Evolutionary conservation across 78 protist species (phyloP).

Genomic region (Protostelium mycophagum): DNA sequence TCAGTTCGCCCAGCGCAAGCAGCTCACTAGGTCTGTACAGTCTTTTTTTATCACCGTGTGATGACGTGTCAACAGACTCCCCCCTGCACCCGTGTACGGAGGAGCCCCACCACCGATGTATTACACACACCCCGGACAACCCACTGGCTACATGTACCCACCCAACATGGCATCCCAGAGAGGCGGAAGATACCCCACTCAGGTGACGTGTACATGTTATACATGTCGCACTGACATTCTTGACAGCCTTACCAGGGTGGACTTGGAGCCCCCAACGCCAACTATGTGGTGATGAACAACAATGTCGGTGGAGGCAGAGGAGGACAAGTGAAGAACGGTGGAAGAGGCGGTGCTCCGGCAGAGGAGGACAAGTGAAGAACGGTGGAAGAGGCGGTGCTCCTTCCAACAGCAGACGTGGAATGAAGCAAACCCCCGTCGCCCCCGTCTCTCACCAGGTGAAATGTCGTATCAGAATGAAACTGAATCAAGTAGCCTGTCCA

Average conservation of each 20-base stretch:
- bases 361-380: background rate
- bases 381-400: background rate
- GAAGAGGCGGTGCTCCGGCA: background rate
- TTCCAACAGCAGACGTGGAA: background rate
- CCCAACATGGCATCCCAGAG: slow-evolving; percentile 46
- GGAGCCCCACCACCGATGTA: slow-evolving; percentile 35
- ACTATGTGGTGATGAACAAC: background rate
- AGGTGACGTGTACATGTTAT: no score
- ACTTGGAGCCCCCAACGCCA: background rate
- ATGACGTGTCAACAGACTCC: slow-evolving; percentile 4
- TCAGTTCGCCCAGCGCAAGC: slow-evolving; percentile 64
- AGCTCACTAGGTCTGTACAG: no score
- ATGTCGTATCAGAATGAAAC: no score
- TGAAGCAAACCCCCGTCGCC: background rate
- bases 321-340: background rate
- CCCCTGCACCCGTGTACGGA: slow-evolving; percentile 26
- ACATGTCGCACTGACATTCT: no score
- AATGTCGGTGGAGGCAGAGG: background rate
- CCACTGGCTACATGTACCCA: slow-evolving; percentile 43
- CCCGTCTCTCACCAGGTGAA: slow-evolving; percentile 12
- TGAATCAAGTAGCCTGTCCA: no score
- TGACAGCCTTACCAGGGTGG: background rate
- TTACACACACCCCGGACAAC: slow-evolving; percentile 27
- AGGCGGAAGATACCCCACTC: slow-evolving; percentile 7
- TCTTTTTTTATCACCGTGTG: no score